Evolutionary conservation across 2,329 filamentous ascomycete species (phyloP).

Genomic region (Hypomyces rosellus): DNA sequence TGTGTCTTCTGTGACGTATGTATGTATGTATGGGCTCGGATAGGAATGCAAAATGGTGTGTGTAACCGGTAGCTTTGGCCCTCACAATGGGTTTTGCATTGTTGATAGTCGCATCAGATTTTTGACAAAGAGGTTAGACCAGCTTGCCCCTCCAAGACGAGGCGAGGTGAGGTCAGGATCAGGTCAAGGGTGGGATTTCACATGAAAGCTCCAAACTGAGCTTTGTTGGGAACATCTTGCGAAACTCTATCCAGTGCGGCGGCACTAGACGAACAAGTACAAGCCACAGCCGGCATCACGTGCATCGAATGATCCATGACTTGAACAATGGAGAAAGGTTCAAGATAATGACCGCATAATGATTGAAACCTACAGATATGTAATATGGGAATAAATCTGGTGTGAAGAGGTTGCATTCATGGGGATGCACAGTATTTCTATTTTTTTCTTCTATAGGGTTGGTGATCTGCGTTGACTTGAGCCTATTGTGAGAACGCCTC

Average conservation of each 20-base stretch:
- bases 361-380: neutral
- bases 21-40: neutral
- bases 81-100: neutral
- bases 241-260: neutral
- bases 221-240: neutral
- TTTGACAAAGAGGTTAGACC: neutral
- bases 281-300: neutral
- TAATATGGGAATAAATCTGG: neutral
- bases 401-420: neutral
- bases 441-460: too few species aligned
- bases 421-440: neutral
- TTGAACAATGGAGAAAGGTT: neutral
- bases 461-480: too few species aligned
- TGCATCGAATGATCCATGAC: slow-evolving; percentile 4
- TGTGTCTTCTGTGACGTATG: slow-evolving; percentile 6
- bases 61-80: neutral
- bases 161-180: neutral
- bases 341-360: too few species aligned
- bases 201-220: slow-evolving; percentile 7
- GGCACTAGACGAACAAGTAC: neutral
- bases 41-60: neutral
- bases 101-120: neutral
- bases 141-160: neutral
- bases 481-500: too few species aligned
- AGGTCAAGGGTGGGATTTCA: slow-evolving; percentile 2